Conservation (phyloP, 768 basidiomycete genomes). For the Sporobolomyces phaffii region DNA sequence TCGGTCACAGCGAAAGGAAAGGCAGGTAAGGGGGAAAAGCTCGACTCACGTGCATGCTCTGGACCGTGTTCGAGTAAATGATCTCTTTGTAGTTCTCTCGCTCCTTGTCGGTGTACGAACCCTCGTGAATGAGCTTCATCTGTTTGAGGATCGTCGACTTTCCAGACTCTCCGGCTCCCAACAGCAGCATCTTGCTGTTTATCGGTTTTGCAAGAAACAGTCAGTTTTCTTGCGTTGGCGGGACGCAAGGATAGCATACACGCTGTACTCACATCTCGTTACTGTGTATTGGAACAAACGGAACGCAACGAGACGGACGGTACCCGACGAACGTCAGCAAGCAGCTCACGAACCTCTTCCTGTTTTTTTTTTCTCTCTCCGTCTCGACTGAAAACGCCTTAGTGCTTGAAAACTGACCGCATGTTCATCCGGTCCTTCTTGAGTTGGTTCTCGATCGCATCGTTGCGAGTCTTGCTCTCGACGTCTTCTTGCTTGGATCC, state of each 20-base stretch:
- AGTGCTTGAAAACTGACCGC: constrained; percentile 22
- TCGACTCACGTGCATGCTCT: constrained; percentile 73
- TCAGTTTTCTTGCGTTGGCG: too few species aligned
- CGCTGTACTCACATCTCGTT: constrained; percentile 70
- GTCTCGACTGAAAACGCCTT: too few species aligned
- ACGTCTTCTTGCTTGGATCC: constrained; percentile 42
- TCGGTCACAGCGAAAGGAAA: too few species aligned
- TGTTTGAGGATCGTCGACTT: constrained; percentile 95
- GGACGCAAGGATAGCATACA: too few species aligned
- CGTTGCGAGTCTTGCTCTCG: constrained; percentile 55
- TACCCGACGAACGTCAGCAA: too few species aligned
- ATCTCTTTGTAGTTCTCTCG: constrained; percentile 92
- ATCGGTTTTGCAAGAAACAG: too few species aligned
- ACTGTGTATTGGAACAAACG: constrained; percentile 52
- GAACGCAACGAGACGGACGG: constrained; percentile 67
- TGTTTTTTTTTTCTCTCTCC: too few species aligned
- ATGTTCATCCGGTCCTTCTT: constrained; percentile 73
- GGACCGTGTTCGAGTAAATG: constrained; percentile 85
- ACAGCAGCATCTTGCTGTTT: constrained; percentile 74
- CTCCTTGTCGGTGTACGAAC: constrained; percentile 79
- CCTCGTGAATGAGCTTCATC: constrained; percentile 94
- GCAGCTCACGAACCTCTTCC: background rate
- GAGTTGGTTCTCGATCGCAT: constrained; percentile 88
- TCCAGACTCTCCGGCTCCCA: constrained; percentile 95
- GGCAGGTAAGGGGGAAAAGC: too few species aligned